phyloP scores from a whole-genome alignment of 148 eudicot species.

The Pouteria glomerata region DNA sequence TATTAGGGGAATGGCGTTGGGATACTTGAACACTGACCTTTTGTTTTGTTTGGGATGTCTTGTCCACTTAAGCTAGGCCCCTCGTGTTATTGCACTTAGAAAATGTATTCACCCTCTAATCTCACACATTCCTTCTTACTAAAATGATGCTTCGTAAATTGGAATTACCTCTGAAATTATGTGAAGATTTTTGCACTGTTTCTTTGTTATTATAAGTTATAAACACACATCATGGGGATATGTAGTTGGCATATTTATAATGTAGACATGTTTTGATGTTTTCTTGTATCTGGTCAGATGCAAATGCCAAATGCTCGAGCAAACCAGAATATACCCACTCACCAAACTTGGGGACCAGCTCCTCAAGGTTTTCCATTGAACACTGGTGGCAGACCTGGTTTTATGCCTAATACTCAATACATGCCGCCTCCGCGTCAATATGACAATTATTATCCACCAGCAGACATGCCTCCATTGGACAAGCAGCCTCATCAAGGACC shows the following conservation, averaged over 20 bases:
- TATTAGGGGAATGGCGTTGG: no score
- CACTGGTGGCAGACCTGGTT: constrained; percentile 29
- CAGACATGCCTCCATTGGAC: constrained; percentile 29
- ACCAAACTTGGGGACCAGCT: constrained; percentile 44
- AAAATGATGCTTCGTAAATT: not conserved
- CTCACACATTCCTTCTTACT: not conserved
- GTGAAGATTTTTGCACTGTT: not conserved
- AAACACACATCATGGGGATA: not conserved
- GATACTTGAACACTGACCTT: no score
- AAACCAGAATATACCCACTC: constrained; percentile 38
- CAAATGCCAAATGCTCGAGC: constrained; percentile 32
- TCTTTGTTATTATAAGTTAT: no score
- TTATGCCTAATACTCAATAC: constrained; percentile 24
- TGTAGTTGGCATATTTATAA: not conserved
- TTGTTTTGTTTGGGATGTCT: no score
- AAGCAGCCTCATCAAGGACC: constrained; percentile 34
- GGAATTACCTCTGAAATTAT: not conserved
- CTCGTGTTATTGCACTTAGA: no score
- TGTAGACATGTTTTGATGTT: not conserved
- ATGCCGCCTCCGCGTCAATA: constrained; percentile 37
- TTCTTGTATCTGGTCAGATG: constrained; percentile 29
- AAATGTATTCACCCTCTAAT: not conserved
- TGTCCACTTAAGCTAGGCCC: no score
- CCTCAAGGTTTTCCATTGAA: constrained; percentile 33
- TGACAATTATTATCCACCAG: constrained; percentile 39